Percentiles rank a stretch among this genome's conserved stretches.
phyloP scores from a whole-genome alignment of 495 filamentous ascomycete species.

The Trichoderma gamsii region DNA sequence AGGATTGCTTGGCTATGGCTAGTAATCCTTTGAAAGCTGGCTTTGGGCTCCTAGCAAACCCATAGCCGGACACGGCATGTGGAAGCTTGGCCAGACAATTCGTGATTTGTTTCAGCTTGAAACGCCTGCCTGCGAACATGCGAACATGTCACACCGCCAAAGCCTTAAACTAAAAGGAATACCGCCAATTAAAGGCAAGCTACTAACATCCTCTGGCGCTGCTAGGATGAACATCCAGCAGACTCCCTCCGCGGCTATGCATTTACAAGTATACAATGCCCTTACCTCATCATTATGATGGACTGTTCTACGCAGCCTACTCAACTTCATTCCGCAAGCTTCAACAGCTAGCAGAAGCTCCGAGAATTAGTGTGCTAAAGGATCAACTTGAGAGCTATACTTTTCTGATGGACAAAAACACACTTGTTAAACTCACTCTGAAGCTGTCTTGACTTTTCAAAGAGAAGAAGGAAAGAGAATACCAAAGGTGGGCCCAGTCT shows the following conservation, averaged over 20 bases:
- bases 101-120: constrained; percentile 3
- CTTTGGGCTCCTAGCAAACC: neutral
- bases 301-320: too few relatives aligned
- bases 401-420: neutral
- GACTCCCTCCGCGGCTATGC: neutral
- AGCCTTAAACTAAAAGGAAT: neutral
- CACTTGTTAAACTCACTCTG: too few relatives aligned
- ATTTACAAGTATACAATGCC: neutral
- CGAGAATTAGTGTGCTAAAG: neutral
- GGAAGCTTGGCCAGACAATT: neutral
- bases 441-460: too few relatives aligned
- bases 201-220: neutral
- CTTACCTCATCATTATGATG: too few relatives aligned
- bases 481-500: too few relatives aligned
- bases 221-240: neutral
- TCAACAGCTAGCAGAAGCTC: neutral
- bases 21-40: neutral
- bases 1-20: neutral
- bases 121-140: constrained; percentile 5
- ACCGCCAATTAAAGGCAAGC: neutral
- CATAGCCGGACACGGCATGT: neutral
- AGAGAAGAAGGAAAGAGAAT: too few relatives aligned
- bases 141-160: constrained; percentile 1
- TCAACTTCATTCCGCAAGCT: neutral
- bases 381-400: neutral